Base-by-base conservation (phyloP, 352 stramenopile genomes). In the Phytophthora hibernalis region DNA sequence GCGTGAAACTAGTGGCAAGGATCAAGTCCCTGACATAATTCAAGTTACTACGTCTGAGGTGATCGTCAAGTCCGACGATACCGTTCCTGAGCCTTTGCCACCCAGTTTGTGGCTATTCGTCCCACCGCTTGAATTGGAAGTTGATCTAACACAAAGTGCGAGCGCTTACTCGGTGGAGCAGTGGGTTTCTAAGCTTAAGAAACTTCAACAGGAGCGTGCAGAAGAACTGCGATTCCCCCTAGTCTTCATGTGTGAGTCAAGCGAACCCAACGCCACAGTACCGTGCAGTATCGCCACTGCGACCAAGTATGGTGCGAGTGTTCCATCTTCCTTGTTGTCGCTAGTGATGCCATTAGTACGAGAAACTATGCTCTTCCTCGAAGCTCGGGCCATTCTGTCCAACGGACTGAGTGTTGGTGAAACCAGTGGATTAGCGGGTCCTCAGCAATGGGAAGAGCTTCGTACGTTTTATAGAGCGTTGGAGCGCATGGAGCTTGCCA, bases 101-200 rank as follows among this genome's bases (percentile, higher is more conserved):
- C 83, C 83, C 5, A 89, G 73, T 65, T 61, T 92, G 13, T 92
- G 83, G 80, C 67, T 92, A 7, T 85, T 92, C 31, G 53, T 90
- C 15, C 79, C 83, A 1, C 83, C 83, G 0, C 30, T 58, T 1
- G 81, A 82, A 18, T 65, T 87, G 12, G 57, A 65, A 7, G 35
- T 87, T 1, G 67, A 75, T 16, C 61, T 65, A 2, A 56, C 40
- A 5, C 24, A 66, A n/a, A 48, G 52, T 11, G 43, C 44, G 1
- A 74, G 64, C 28, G 72, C 68, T 4, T 79, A 72, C 26, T 79
- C 77, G 0, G 45, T 85, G 13, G 80, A 83, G 6, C 54, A 87
- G 13, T 92, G 82, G 80, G 62, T 88, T 26, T 43, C 26, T 0
- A 68, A 76, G 1, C 72, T 92, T 37, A 71, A 76, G 20, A 37